Evolutionary conservation across 495 filamentous ascomycete species (phyloP).

Genomic region (Lophiostoma macrostomum): DNA sequence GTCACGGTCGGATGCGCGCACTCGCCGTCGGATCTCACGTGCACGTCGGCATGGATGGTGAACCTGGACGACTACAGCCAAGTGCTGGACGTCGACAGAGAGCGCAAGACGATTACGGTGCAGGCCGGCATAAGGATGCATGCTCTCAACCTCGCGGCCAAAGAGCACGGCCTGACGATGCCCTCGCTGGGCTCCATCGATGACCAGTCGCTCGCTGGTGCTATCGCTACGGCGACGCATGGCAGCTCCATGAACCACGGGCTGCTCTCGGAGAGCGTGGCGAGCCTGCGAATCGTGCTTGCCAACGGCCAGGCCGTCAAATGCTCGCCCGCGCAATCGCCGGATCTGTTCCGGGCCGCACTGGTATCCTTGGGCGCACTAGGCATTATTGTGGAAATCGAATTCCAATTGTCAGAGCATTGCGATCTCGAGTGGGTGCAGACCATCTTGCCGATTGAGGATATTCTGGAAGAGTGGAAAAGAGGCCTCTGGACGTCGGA

Average conservation of each 20-base stretch:
- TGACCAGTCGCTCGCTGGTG: conserved; percentile 88
- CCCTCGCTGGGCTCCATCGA: conserved; percentile 92
- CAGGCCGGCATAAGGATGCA: conserved; percentile 81
- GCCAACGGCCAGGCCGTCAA: conserved; percentile 72
- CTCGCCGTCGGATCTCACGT: conserved; percentile 89
- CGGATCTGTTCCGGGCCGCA: conserved; percentile 81
- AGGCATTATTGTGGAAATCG: conserved; percentile 86
- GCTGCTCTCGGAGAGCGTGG: conserved; percentile 71
- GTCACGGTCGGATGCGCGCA: conserved; percentile 81
- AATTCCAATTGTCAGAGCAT: conserved; percentile 69
- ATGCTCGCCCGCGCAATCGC: conserved; percentile 69
- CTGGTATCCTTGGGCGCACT: conserved; percentile 84
- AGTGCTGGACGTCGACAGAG: conserved; percentile 63
- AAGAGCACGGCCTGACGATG: conserved; percentile 71
- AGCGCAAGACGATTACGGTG: conserved; percentile 65
- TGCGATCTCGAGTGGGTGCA: conserved; percentile 87
- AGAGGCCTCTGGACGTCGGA: conserved; percentile 72
- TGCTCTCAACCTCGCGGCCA: conserved; percentile 64
- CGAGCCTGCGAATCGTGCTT: conserved; percentile 72
- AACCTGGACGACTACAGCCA: conserved; percentile 82
- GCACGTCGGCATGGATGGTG: conserved; percentile 90
- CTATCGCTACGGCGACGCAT: conserved; percentile 89
- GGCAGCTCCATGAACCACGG: conserved; percentile 84
- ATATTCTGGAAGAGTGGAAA: conserved; percentile 71
- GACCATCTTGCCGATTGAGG: conserved; percentile 62